Base-by-base conservation (phyloP, 495 filamentous ascomycete species). In the Letharia lupina region DNA sequence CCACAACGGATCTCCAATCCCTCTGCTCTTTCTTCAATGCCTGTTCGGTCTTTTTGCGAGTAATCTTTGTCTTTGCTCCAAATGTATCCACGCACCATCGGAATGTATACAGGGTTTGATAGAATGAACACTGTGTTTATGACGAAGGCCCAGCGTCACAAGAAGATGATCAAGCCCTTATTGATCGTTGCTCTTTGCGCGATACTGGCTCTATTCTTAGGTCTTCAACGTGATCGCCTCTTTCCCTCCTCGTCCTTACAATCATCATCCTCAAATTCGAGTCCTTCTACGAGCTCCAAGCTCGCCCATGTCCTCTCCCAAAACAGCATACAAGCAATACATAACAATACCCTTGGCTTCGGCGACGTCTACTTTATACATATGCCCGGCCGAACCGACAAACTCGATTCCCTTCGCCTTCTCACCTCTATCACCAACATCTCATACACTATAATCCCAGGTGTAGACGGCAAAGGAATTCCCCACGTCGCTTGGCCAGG, bases 331-430 rank as follows among this genome's bases (percentile, higher is more conserved):
- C 48, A 54, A 54, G 48, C 48, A 54, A 54, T 54, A 23, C 48
- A 33, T 54, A 54, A 54, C 23, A 54, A 7, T 15, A 54, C 48
- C n/a, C 48, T 54, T 8, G 48, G 48, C 23, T 54, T 54, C 10
- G 48, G 48, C 48, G 23, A 54, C 48, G 10, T 54, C 1, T 54
- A 54, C 23, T 31, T 54, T 4, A 54, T 54, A 12, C 4, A 54
- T 3, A 13, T 54, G 23, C 48, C 48, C 23, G 23, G 2, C 10
- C 48, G 48, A 54, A 54, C 48, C 23, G 48, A 54, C 23, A 54
- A 54, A 33, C 48, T 54, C 10, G 48, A 54, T 54, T 11, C 48
- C 48, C n/a, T 54, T 54, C 48, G 48, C 48, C 48, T 54, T 54
- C 1, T 54, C n/a, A 54, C 48, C 48, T 54, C 48, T 23, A 5